Base-by-base conservation (phyloP, 2,329 filamentous ascomycete genomes). In the Colletotrichum viniferum region DNA sequence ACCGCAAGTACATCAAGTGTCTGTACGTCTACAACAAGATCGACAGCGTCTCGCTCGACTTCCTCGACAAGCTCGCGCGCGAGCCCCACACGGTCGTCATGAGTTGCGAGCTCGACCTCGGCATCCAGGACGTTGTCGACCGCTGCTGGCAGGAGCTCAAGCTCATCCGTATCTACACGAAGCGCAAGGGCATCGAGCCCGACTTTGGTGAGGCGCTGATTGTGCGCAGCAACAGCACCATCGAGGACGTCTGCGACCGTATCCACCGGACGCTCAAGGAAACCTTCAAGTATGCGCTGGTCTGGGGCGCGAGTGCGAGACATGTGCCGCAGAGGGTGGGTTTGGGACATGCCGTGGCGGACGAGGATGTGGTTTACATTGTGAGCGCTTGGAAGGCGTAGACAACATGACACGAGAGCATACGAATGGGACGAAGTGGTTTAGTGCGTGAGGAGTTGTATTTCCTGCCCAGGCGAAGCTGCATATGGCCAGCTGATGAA, bases 1-100 rank as follows among this genome's bases (percentile, higher is more conserved):
- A 99, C 88, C 90, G 97, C 82, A 99, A 98, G 85, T 99, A 99
- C 88, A 98, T 99, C 88, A 92, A 89, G 83, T 93, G 95, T 82
- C 90, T 99, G 36, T 99, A 99, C 86, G 96, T 98, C 36, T 99
- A 99, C 92, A 99, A 99, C 93, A 99, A 99, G 87, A 98, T 99
- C 86, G 97, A 99, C 87, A 94, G 92, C 83, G 95, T 99, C 76
- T 96, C 94, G 56, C 91, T 99, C 78, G 96, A 98, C 83, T 98
- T 97, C 85, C 91, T 99, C 63, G 95, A 99, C 88, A 92, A 94
- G 83, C 89, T 99, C 26, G 97, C 97, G 7, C 93, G 96, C 76
- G 97, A 99, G 86, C 95, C 96, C 4, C 90, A 98, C 84, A 98
- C 97, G 1, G 95, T 94, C 30, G 96, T 99, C 82, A 99, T 99